Base-by-base conservation (phyloP, 2,329 filamentous ascomycete genomes). In the Sporothrix curviconia region DNA sequence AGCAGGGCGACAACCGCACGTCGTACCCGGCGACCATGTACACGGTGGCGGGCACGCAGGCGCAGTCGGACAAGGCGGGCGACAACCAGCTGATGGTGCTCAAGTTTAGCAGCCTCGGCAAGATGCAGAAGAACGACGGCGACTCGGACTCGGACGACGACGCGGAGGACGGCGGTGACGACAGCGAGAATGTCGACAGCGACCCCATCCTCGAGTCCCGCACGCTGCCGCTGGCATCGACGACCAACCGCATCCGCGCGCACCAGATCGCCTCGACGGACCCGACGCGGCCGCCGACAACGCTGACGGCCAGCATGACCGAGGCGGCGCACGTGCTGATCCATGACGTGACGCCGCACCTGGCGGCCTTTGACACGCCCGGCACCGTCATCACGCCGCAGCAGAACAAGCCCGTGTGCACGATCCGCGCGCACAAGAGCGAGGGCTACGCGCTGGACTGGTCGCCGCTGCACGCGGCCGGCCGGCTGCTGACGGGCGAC, bases 381-480 rank as follows among this genome's bases (percentile, higher is more conserved):
- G 92, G 94, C 59, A 87, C 85, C 42, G 78, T 85, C 63, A 83
- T 97, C 63, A 85, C 89, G 7, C 79, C 90, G 1, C 85, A 89
- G 67, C 89, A 95, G 69, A 92, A 91, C 71, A 95, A 95, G 75
- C 91, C 94, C 34, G 74, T 95, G 52, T 88, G 82, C 63, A 96
- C 90, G 3, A 85, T 99, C 65, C 84, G 89, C 65, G 90, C 92
- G 65, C 94, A 99, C 81, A 92, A 92, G 74, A 77, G 85, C 12
- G 94, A 99, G 77, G 94, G 94, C 50, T 99, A 97, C 71, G 94
- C 90, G 0, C 74, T 99, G n/a, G 94, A 96, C 74, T 99, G 94
- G 94, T 96, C 92, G 25, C 89, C 90, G 1, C 71, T 90, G 9
- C 80, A 89, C 46, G 83, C 90, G 0, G 81, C 85, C 47, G 92